Base-by-base conservation (phyloP, 2,329 filamentous ascomycete genomes). In the Elsinoe perseae region DNA sequence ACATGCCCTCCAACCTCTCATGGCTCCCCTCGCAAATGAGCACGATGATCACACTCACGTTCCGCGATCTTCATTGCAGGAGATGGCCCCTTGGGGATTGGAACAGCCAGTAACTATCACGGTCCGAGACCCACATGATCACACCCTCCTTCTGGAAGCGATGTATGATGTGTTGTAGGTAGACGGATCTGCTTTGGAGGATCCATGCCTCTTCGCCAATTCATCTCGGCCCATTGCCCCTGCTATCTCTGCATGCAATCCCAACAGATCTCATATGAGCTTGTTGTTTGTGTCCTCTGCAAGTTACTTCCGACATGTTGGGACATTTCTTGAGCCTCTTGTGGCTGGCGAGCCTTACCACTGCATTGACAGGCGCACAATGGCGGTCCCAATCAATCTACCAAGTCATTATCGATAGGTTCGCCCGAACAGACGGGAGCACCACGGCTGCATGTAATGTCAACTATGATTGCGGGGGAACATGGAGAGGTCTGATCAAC, bases 381-480 rank as follows among this genome's bases (percentile, higher is more conserved):
- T 75, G 72, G 72, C 64, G 70, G 38, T 65, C 63, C 21, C 61
- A 66, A 53, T 69, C 66, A 25, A 73, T 75, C 54, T 75, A 74
- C 60, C 72, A 75, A 60, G 64, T 75, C 16, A 61, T 75, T 14
- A 73, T 71, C 9, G 72, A 75, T 61, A 64, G 70, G 27, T 73
- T 71, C 57, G 71, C 70, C 12, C 67, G 66, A 34, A 63, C 67
- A 2, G 70, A 74, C 64, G 67, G 68, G 56, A 71, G 68, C 48
- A 72, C 70, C 2, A 71, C 67, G 3, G 69, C 70, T 5, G 50
- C 64, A 14, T 74, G 72, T 58, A 64, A 72, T 4, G 58, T 63
- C n/a, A 58, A 64, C 2, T 57, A 66, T 21, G 84, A 83, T 67
- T 85, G 83, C 61, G 81, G 81, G 40, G 83, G 83, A n/a, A 80